Base-by-base conservation (phyloP, 75 land plant species). In the Picea sitchensis region DNA sequence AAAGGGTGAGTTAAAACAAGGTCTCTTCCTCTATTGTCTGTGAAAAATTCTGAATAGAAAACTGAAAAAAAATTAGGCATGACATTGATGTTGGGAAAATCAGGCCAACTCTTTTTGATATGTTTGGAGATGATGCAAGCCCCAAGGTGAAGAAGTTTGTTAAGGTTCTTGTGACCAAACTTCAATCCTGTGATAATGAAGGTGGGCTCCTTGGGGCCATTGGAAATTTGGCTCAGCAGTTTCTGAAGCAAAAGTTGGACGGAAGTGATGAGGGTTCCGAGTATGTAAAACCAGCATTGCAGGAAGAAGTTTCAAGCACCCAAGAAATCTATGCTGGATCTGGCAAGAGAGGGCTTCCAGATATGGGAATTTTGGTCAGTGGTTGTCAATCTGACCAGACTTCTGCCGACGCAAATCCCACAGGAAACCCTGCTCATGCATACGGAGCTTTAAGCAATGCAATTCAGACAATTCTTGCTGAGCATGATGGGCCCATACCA, bases 101-200 rank as follows among this genome's bases (percentile, higher is more conserved):
- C 58, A 83, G 96, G 79, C 94, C 93, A n/a, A 87, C 96, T 8
- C 86, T 96, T 36, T 96, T 92, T 76, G 96, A 96, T 57, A 62
- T 90, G 21, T 96, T 96, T 78, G 96, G 98, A 20, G 93, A 94
- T 21, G 98, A 96, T 82, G 84, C 98, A 1, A 96, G 96, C 84
- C 97, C 96, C 61, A 92, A 94, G 79, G 94, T 96, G 81, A 96
- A 96, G 92, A 92, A 90, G 80, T 96, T 96, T 84, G 95, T 94
- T 83, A 96, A 93, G 75, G 89, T 96, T 32, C 76, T 92, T 5
- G 1, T 94, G 54, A 59, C 86, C 80, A 90, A 92, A 78, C 89
- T 96, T 12, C 88, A 94, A 58, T 80, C 65, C 9, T 74, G 80
- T 57, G 88, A 81, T 12, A 88, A 84, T 1, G 80, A 81, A 26